Evolutionary conservation across 1,139 yeast species (phyloP).

Genomic region (Geotrichum siamense): DNA sequence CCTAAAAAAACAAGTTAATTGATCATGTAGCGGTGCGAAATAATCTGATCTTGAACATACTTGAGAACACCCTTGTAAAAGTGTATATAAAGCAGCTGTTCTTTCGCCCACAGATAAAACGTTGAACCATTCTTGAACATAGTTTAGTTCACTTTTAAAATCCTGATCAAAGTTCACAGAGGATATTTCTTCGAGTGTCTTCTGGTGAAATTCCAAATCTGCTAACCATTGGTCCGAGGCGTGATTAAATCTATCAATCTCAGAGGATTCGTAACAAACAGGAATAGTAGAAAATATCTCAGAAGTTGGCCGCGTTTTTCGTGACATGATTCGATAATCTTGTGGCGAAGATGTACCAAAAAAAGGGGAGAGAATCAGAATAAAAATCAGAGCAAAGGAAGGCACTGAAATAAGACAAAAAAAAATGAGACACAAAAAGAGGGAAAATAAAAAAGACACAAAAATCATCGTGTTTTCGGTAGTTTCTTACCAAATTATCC

Average conservation of each 20-base stretch:
- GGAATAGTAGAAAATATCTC: conserved; percentile 27
- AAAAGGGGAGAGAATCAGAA: no score
- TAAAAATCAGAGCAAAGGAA: no score
- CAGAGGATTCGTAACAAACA: conserved; percentile 14
- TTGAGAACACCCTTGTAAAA: conserved; percentile 35
- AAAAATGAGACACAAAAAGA: no score
- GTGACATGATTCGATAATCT: conserved; percentile 13
- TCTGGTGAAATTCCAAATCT: conserved; percentile 32
- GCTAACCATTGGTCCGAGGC: conserved; percentile 34
- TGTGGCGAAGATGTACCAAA: background rate
- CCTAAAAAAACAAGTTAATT: conserved; percentile 19
- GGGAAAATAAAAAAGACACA: no score
- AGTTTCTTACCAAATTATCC: no score
- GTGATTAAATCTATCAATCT: conserved; percentile 23
- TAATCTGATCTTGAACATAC: conserved; percentile 1
- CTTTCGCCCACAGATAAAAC: conserved; percentile 35
- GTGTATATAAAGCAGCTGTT: conserved; percentile 36
- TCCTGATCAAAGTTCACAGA: conserved; percentile 27
- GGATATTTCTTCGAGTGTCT: conserved; percentile 34
- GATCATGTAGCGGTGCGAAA: background rate
- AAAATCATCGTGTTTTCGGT: no score
- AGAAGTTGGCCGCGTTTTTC: conserved; percentile 26
- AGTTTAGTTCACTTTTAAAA: conserved; percentile 29
- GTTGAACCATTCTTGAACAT: conserved; percentile 37
- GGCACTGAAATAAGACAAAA: no score